These are phyloP conservation scores for Zelonia costaricensis DNA, from an alignment of 208 protist species.

Conservation along the genomic window DNA sequence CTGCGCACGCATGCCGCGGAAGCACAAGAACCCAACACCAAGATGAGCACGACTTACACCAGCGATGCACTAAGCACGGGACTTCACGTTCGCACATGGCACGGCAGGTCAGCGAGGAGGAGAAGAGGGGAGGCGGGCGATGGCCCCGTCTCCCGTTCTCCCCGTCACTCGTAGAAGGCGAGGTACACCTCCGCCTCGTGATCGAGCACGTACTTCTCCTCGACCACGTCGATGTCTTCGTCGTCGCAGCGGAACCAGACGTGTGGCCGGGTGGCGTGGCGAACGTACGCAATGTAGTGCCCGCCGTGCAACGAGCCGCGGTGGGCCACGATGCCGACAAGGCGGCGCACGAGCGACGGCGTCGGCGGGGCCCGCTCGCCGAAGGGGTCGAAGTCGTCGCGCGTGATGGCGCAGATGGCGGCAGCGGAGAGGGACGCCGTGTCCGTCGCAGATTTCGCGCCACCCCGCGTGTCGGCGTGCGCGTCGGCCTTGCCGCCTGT, in stretches of 20 bases:
- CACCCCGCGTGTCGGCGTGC: neutral
- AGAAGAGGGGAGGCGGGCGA: neutral
- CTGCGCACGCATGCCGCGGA: no score
- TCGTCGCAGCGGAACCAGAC: constrained; percentile 91
- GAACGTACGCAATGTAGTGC: constrained; percentile 90
- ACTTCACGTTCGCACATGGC: neutral
- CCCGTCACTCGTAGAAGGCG: constrained; percentile 78
- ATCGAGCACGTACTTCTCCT: constrained; percentile 54
- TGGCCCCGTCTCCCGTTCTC: neutral
- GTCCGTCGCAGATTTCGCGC: neutral
- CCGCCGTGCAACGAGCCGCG: constrained; percentile 80
- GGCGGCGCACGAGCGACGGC: constrained; percentile 46
- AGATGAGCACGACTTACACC: no score
- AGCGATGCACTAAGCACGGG: no score
- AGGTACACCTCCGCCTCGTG: constrained; percentile 74
- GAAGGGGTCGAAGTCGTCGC: constrained; percentile 42
- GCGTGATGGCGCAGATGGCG: constrained; percentile 13
- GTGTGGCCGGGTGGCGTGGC: constrained; percentile 42
- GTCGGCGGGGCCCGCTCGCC: constrained; percentile 15
- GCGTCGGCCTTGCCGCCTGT: neutral
- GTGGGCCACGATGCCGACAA: constrained; percentile 86
- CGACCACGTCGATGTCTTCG: constrained; percentile 71
- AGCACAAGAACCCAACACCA: no score
- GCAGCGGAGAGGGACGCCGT: neutral
- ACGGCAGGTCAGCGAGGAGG: constrained; percentile 4